These are phyloP conservation scores for Pichia inconspicua DNA, from an alignment of 1,139 yeast species.

Conservation along the genomic window DNA sequence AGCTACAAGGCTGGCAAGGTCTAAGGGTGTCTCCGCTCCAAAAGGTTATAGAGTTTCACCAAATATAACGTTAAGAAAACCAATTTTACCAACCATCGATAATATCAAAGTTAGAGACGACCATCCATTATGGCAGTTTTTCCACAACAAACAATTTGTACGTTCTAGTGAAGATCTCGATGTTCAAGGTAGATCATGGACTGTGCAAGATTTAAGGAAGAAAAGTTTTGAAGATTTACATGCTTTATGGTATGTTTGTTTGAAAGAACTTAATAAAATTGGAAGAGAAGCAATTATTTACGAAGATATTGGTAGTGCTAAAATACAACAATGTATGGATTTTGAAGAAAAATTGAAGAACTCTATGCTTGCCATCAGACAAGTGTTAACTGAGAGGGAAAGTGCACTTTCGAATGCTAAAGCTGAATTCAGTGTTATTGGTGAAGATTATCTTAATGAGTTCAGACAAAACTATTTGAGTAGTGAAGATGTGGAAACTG, in stretches of 20 bases:
- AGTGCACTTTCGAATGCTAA: conserved; percentile 60
- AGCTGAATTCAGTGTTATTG: conserved; percentile 36
- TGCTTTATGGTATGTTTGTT: conserved; percentile 77
- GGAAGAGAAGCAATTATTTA: conserved; percentile 57
- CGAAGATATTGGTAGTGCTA: conserved; percentile 25
- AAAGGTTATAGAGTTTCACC: conserved; percentile 25
- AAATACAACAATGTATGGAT: conserved; percentile 19
- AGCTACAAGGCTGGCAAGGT: conserved; percentile 19
- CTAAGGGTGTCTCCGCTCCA: conserved; percentile 6
- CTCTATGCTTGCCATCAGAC: conserved; percentile 73
- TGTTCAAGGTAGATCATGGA: conserved; percentile 73
- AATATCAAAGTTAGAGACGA: conserved; percentile 70
- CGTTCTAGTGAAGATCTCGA: conserved; percentile 53
- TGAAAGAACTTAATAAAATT: conserved; percentile 74
- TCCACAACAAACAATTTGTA: conserved; percentile 53
- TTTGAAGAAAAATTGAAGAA: conserved; percentile 39
- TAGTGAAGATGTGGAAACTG: conserved; percentile 48
- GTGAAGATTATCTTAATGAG: conserved; percentile 43
- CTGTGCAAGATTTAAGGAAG: conserved; percentile 78
- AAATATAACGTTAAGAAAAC: conserved; percentile 57
- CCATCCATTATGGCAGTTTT: conserved; percentile 96
- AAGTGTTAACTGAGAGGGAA: conserved; percentile 81
- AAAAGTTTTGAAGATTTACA: conserved; percentile 91
- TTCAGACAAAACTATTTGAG: conserved; percentile 53
- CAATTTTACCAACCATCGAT: conserved; percentile 73